Percentiles rank a stretch among this genome's conserved stretches.
Evolutionary conservation across 768 basidiomycete species (phyloP).

Genomic region (Tricholoma sp.): DNA sequence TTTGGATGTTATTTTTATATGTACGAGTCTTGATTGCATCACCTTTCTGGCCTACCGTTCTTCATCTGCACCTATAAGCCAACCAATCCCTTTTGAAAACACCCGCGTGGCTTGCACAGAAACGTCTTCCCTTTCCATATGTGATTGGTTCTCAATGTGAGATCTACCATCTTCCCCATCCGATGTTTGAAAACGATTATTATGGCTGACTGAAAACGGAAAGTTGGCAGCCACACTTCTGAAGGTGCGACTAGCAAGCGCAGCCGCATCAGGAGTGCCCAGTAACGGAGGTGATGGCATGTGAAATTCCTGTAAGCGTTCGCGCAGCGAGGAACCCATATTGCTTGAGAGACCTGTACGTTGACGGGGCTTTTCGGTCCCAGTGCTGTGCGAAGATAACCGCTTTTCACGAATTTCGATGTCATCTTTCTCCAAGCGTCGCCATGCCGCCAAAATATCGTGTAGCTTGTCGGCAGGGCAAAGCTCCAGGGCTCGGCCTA

Average conservation of each 20-base stretch:
- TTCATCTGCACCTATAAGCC: slow-evolving; percentile 89
- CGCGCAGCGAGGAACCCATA: slow-evolving; percentile 49
- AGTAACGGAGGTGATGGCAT: slow-evolving; percentile 66
- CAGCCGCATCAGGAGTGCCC: slow-evolving; percentile 73
- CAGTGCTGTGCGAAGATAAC: slow-evolving; percentile 24
- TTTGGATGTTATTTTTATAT: not conserved
- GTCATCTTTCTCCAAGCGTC: slow-evolving; percentile 64
- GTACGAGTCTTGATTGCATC: not conserved
- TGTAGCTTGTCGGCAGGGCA: slow-evolving; percentile 79
- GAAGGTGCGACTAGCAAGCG: slow-evolving; percentile 75
- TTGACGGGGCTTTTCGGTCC: slow-evolving; percentile 15
- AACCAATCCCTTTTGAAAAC: slow-evolving; percentile 88
- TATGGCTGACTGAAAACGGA: slow-evolving; percentile 53
- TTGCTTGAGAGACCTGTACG: slow-evolving; percentile 22
- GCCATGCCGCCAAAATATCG: slow-evolving; percentile 77
- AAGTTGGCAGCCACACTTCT: slow-evolving; percentile 71
- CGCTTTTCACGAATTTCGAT: slow-evolving; percentile 44
- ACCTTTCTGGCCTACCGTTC: slow-evolving; percentile 9
- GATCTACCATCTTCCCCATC: slow-evolving; percentile 37
- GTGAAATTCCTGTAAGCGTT: slow-evolving; percentile 59
- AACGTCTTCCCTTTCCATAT: slow-evolving; percentile 53
- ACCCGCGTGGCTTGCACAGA: slow-evolving; percentile 72
- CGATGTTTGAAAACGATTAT: slow-evolving; percentile 32
- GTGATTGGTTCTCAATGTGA: slow-evolving; percentile 34
- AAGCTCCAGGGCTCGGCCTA: slow-evolving; percentile 80